These are phyloP conservation scores for Lentinus brumalis DNA, from an alignment of 768 basidiomycete genomes.

Conservation along the genomic window DNA sequence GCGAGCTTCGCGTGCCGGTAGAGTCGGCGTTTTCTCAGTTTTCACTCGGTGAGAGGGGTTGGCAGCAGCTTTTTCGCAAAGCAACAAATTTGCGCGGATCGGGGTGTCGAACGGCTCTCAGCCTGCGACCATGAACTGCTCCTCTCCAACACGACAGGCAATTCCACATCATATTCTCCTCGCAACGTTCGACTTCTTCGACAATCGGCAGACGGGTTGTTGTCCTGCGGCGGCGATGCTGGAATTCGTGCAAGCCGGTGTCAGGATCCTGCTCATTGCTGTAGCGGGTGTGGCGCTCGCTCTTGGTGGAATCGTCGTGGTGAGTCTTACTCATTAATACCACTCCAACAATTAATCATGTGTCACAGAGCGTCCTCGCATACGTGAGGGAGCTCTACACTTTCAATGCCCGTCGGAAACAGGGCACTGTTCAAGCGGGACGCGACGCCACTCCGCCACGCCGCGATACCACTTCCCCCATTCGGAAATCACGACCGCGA, in stretches of 20 bases:
- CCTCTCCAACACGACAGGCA: slow-evolving; percentile 3
- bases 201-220: slow-evolving; percentile 1
- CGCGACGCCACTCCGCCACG: background rate
- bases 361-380: slow-evolving; percentile 10
- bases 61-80: too few relatives aligned
- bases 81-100: too few relatives aligned
- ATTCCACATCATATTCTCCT: background rate
- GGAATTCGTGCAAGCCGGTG: background rate
- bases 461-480: background rate
- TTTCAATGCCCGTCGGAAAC: background rate
- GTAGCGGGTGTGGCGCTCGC: slow-evolving; percentile 13
- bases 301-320: slow-evolving; percentile 5
- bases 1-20: too few relatives aligned
- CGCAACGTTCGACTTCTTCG: background rate
- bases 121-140: slow-evolving; percentile 15
- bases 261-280: slow-evolving; percentile 3
- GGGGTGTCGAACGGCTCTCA: too few relatives aligned
- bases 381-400: background rate
- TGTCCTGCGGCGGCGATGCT: slow-evolving; percentile 12
- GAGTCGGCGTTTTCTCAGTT: too few relatives aligned
- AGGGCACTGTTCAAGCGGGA: background rate
- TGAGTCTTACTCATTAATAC: background rate
- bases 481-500: background rate
- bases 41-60: too few relatives aligned
- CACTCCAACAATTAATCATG: background rate